Conservation (phyloP, 1,139 yeast genomes). For the Diutina sp. region DNA sequence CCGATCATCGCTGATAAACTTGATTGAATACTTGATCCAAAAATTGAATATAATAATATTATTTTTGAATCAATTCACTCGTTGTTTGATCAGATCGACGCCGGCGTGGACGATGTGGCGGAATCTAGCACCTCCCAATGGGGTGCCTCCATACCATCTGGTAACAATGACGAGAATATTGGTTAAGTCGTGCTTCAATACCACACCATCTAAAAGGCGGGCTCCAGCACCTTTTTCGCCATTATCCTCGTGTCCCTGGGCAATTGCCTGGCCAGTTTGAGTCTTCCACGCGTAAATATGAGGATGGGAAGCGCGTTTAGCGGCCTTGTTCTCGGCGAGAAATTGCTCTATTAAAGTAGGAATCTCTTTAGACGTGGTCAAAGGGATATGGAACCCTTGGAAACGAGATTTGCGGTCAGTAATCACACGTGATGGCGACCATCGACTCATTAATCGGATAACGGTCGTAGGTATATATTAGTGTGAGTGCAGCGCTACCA, state of each 20-base stretch:
- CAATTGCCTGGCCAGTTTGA: constrained; percentile 14
- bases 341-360: constrained; percentile 24
- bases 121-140: constrained; percentile 53
- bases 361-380: constrained; percentile 25
- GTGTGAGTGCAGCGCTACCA: not conserved
- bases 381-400: constrained; percentile 39
- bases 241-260: constrained; percentile 45
- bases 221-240: constrained; percentile 61
- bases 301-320: constrained; percentile 48
- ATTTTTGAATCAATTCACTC: not conserved
- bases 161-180: constrained; percentile 52
- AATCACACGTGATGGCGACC: constrained; percentile 4
- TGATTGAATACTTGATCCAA: too few species aligned
- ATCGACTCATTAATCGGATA: not conserved
- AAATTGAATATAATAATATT: too few species aligned
- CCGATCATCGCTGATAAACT: too few species aligned
- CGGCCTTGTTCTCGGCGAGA: constrained; percentile 22
- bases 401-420: constrained; percentile 44
- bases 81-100: constrained; percentile 13
- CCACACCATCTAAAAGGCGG: constrained; percentile 33
- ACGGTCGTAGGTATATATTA: not conserved
- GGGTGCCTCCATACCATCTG: constrained; percentile 65
- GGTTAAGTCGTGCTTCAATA: constrained; percentile 27
- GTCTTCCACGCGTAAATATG: constrained; percentile 56
- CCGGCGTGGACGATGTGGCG: constrained; percentile 46